phyloP scores from a whole-genome alignment of 1,284 basidiomycete species.

The Malassezia vespertilionis region DNA sequence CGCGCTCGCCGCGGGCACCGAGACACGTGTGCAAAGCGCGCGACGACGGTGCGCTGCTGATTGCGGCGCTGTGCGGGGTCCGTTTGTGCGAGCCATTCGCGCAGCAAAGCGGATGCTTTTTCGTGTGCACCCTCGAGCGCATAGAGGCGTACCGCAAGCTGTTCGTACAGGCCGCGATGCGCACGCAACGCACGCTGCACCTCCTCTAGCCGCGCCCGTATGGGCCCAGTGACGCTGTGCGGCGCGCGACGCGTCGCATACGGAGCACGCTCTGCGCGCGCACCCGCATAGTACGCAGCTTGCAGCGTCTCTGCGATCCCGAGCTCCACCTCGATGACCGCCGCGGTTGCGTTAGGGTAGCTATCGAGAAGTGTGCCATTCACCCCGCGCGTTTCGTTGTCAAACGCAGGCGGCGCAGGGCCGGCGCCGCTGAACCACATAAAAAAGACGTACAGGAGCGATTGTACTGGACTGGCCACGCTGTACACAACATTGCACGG shows the following conservation, averaged over 20 bases:
- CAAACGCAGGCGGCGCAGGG: no score
- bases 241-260: not conserved
- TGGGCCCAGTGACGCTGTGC: not conserved
- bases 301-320: not conserved
- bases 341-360: not conserved
- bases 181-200: not conserved
- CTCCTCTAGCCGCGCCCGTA: not conserved
- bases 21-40: not conserved
- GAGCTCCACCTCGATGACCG: constrained; percentile 9
- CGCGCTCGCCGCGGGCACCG: not conserved
- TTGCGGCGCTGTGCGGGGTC: not conserved
- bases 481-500: not conserved
- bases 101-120: not conserved
- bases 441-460: constrained; percentile 1
- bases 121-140: not conserved
- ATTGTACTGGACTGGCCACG: not conserved
- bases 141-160: constrained; percentile 3
- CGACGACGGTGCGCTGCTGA: constrained; percentile 10
- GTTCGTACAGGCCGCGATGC: not conserved
- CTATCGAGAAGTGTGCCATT: not conserved
- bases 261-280: not conserved
- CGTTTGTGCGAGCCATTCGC: constrained; percentile 1
- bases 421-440: no score
- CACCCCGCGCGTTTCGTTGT: not conserved
- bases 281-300: not conserved